Base-by-base conservation (phyloP, 257 asterid species). In the Plantago elongata region DNA sequence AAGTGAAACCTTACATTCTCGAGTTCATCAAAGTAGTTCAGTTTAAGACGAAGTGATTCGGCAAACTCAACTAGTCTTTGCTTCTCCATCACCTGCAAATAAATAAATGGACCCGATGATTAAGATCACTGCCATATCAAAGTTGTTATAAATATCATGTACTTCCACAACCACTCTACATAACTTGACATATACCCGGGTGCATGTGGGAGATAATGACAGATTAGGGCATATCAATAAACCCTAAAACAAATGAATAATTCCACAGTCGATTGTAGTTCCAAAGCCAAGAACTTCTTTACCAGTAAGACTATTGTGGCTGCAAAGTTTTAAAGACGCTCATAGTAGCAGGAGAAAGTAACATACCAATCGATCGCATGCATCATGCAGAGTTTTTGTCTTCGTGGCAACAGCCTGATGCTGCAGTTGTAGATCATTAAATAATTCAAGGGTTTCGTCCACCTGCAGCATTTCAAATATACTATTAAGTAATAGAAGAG, bases 1-100 rank as follows among this genome's bases (percentile, higher is more conserved):
- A n/a, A n/a, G n/a, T n/a, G n/a, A 81, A 83, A 77, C 69, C 99
- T 85, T 93, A 93, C 99, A 82, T 93, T 93, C 85, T 93, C 99
- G 79, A 93, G 77, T 79, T 93, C 97, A 80, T 93, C 99, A 11
- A 93, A 93, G 85, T 93, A 93, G 76, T 83, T 89, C 77, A 89
- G 97, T 84, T 93, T 93, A 72, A 76, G 81, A 57, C 91, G 99
- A 69, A 93, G 95, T 65, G 97, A 93, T 75, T 93, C 97, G 59
- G 96, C 96, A 75, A 93, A 93, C 73, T 87, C 94, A 65, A 89
- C 82, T 61, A 89, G 77, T 77, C 78, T 87, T 77, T 87, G 96
- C 87, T 93, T 93, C 87, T 93, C 99, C 81, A 93, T 66, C 40
- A 93, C 81, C 99, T 93, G 84, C 82, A 87, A 72, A 78, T 54